Base-by-base conservation (phyloP, 2,329 filamentous ascomycete species). In the Exserohilum rostratum region DNA sequence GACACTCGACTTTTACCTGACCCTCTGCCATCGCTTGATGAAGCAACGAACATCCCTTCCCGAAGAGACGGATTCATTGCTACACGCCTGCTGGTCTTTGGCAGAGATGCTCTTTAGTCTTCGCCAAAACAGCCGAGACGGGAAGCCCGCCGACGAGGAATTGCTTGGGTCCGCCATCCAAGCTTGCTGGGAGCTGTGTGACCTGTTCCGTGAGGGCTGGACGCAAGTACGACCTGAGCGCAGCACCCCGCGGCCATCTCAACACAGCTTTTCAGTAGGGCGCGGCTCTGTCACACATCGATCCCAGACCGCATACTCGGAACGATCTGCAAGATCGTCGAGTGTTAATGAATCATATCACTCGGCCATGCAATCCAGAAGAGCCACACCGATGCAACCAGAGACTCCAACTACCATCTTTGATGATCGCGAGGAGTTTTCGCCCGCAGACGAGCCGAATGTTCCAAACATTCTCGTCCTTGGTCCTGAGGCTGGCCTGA, bases 401-500 rank as follows among this genome's bases (percentile, higher is more conserved):
- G 93, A 98, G 77, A 98, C 93, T 0, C 93, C 93, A 0, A 93
- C 93, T 0, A 98, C 93, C 4, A 92, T 97, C 64, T 97, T 97
- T 66, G 93, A 97, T 73, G 93, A 98, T 70, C 91, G 89, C 0
- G 78, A 79, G 11, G 76, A 90, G 3, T 85, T 91, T 38, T 96
- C 92, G 0, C 90, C 93, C 51, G 66, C 72, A 11, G 90, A 90
- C 61, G 85, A 88, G 39, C 88, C 88, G 0, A 87, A 87, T 34
- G 85, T 92, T 50, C 93, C 91, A 5, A 96, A 96, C 68, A 96
- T 97, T 64, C 82, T 96, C 46, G 88, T 97, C 0, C 83, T 96
- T 0, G 91, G 91, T 2, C 89, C 91, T 4, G 84, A 85, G 40
- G 82, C 81, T 30, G 82, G 80, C 20, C 66, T 70, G 44, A 75